Percentiles rank a stretch among this genome's conserved stretches.
Conservation (phyloP, 1,284 basidiomycete species). For the Athelia psychrophila region DNA sequence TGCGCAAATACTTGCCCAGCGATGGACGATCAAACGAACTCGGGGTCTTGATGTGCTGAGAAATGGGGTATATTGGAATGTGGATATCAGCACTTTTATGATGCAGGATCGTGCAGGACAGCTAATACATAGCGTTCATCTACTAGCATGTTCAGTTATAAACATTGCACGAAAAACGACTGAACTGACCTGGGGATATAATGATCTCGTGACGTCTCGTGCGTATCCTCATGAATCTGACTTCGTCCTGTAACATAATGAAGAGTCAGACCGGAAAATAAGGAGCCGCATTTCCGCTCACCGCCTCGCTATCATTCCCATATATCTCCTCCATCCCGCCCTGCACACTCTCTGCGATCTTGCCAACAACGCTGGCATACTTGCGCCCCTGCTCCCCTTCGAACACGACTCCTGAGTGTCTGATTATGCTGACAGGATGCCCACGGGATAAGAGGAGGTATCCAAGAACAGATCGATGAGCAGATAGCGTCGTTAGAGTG, state of each 20-base stretch:
- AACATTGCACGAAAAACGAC: slow-evolving; percentile 1
- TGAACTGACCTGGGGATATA: slow-evolving; percentile 82
- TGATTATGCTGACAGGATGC: slow-evolving; percentile 69
- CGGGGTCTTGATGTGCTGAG: no score
- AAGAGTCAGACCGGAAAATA: background rate
- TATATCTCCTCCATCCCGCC: slow-evolving; percentile 71
- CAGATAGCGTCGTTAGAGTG: slow-evolving; percentile 72
- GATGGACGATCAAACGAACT: no score
- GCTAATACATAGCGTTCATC: slow-evolving; percentile 83
- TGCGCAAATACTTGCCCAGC: no score
- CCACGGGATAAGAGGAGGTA: slow-evolving; percentile 80
- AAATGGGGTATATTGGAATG: no score
- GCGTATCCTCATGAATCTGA: slow-evolving; percentile 87
- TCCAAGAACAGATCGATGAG: slow-evolving; percentile 84
- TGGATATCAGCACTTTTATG: no score
- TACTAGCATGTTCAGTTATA: slow-evolving; percentile 26
- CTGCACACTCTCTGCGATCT: slow-evolving; percentile 77
- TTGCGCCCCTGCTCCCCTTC: slow-evolving; percentile 82
- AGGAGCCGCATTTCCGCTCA: slow-evolving; percentile 30
- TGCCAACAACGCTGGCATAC: slow-evolving; percentile 77
- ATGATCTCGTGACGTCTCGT: slow-evolving; percentile 91
- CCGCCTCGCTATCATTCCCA: slow-evolving; percentile 50
- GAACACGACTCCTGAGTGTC: slow-evolving; percentile 82
- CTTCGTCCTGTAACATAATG: slow-evolving; percentile 62
- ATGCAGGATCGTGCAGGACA: slow-evolving; percentile 76